A percentile compares a stretch with the other conserved stretches of the same genome.
These are phyloP conservation scores for Trametes elegans DNA, from an alignment of 768 basidiomycete genomes.

Conservation along the genomic window DNA sequence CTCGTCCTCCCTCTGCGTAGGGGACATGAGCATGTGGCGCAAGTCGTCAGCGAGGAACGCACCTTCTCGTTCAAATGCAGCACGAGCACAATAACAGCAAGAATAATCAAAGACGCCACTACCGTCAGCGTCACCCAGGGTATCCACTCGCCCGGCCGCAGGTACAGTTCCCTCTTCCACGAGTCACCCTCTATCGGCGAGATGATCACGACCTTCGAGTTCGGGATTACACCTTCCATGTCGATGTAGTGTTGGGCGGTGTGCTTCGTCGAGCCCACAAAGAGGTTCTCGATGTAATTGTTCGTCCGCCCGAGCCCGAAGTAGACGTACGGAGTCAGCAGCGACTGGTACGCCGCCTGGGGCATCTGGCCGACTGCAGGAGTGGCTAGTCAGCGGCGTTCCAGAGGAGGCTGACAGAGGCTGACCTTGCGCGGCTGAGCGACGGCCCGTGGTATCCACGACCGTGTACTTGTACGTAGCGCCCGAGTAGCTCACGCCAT, in stretches of 20 bases:
- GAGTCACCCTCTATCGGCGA: conserved; percentile 58
- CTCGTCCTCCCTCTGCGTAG: conserved; percentile 84
- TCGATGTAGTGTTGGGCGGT: conserved; percentile 73
- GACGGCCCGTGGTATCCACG: conserved; percentile 82
- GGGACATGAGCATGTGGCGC: conserved; percentile 12
- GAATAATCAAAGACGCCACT: conserved; percentile 62
- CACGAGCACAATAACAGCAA: conserved; percentile 82
- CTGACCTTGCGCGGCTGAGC: conserved; percentile 87
- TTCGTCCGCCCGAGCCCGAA: conserved; percentile 97
- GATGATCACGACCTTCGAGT: conserved; percentile 94
- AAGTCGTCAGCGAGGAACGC: conserved; percentile 24
- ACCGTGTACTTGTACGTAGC: conserved; percentile 98
- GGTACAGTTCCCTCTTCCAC: conserved; percentile 89
- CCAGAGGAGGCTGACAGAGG: conserved; percentile 1
- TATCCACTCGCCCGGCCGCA: conserved; percentile 96
- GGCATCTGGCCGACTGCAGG: conserved; percentile 85
- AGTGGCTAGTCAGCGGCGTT: conserved; percentile 1
- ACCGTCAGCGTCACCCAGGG: conserved; percentile 95
- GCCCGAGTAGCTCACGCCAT: conserved; percentile 92
- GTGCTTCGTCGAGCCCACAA: conserved; percentile 88
- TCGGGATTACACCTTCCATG: conserved; percentile 97
- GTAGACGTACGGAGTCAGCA: conserved; percentile 91
- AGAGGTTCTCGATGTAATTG: conserved; percentile 99
- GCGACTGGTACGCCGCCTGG: conserved; percentile 87
- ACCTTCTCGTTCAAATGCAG: conserved; percentile 94